Base-by-base conservation (phyloP, 495 filamentous ascomycete genomes). In the Daldinia decipiens region DNA sequence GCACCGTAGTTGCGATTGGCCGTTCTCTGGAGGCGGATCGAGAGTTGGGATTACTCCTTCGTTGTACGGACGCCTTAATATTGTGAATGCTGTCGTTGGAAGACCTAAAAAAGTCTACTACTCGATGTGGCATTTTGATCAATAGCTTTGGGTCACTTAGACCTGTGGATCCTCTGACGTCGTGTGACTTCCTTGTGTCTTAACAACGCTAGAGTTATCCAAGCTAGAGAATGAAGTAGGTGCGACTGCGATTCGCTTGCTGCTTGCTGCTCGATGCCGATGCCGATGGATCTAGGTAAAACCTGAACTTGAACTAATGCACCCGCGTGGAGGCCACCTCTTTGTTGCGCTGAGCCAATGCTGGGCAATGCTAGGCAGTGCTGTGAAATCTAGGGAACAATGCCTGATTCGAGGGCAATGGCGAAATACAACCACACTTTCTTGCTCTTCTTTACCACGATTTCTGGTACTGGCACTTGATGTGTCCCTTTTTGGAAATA, bases 81-180 rank as follows among this genome's bases (percentile, higher is more conserved):
- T 52, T 73, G 66, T 74, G 70, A 53, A 77, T 75, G 62, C 68
- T 66, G 70, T 74, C 72, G 67, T 74, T 75, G 11, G 83, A 81
- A 27, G 78, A 77, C 62, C 82, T 74, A 67, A 87, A 82, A 66
- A 86, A 85, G 61, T 82, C 78, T 43, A 79, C 76, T 63, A 87
- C 83, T 34, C 80, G 79, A 72, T 86, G 83, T 45, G 84, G 84
- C 84, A 85, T 86, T 27, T 76, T 81, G 76, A 62, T 58, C 11
- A 57, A 52, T 54, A 12, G 43, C 15, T 51, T 29, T 34, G 38
- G 60, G 62, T 38, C 58, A 21, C 19, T 47, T 50, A 40, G 40
- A 50, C 45, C 34, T 62, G 55, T 62, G 55, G 56, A 61, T 64
- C 51, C 51, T 50, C 38, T 26, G 52, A 53, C 38, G 51, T 50